Evolutionary conservation across 495 filamentous ascomycete genomes (phyloP), one percentile per base, ranked within the genome.

Genomic region (Aspergillus diversus): DNA sequence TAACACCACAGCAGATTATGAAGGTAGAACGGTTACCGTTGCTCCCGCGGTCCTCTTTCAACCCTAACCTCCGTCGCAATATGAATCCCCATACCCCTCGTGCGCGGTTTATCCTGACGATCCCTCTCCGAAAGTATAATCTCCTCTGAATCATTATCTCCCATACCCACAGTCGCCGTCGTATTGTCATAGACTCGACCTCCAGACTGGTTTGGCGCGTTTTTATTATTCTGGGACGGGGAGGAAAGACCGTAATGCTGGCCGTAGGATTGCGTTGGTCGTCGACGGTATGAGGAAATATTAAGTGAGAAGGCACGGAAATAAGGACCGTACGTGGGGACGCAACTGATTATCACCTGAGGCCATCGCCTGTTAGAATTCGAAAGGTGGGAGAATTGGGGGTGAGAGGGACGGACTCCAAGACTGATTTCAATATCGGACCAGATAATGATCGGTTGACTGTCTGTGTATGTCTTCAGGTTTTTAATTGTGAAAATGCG

Each of bases 321-420:
- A 13, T 85, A 70, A 12, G 83, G 82, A 0, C 80, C 77, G 61
- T 83, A 79, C 15, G 81, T 78, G 34, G 82, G 82, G 13, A 85
- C 66, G 61, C 75, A 83, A 46, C 78, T 69, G 55, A 83, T 70
- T 33, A 85, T 78, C 27, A 84, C 75, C 71, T 74, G 16, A 34
- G 21, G 21, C 16, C 51, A 34, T 37, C 16, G 5, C 53, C n/a
- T 48, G 46, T 63, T 52, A 59, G 33, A 34, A 42, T 15, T 58
- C 48, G 31, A 33, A 27, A 16, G 13, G 50, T 5, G 15, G 54
- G 31, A 34, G 33, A 9, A 31, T 15, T 27, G 9, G 17, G 60
- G 48, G 9, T 27, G 7, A 47, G 34, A 49, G 33, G 33, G 5
- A 50, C 66, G 42, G 39, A 76, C 73, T 5, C 82, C 84, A 4